Conservation (phyloP, 2,329 filamentous ascomycete genomes). For the Aspergillus carbonarius region DNA sequence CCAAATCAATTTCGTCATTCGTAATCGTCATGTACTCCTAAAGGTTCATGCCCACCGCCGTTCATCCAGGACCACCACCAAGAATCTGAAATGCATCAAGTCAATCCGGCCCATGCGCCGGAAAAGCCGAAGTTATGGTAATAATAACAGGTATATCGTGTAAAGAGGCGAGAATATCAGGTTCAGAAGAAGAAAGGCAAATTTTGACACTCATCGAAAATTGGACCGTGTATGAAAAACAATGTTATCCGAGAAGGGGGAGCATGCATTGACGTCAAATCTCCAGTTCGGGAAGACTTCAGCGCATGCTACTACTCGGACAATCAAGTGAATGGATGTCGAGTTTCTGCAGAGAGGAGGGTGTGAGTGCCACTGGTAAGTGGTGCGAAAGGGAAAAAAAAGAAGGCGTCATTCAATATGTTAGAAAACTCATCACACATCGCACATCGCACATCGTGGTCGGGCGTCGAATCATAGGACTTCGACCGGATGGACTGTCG, state of each 20-base stretch:
- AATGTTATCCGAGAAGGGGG: not conserved
- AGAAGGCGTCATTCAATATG: not conserved
- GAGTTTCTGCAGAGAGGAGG: not conserved
- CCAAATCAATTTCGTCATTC: conserved; percentile 1
- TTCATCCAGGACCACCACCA: not conserved
- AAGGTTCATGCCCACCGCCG: not conserved
- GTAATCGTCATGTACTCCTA: conserved; percentile 4
- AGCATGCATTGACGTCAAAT: not conserved
- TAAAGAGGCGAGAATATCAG: not conserved
- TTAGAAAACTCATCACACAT: not conserved
- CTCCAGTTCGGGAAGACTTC: not conserved
- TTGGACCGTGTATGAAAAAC: not conserved
- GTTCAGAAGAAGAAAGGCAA: not conserved
- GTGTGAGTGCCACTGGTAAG: not conserved
- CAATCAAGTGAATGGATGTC: not conserved
- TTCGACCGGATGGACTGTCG: conserved; percentile 17
- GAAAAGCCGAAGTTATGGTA: not conserved
- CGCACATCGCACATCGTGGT: not conserved
- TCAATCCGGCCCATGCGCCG: not conserved
- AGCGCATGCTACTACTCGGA: not conserved
- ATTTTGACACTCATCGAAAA: not conserved
- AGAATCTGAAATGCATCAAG: not conserved
- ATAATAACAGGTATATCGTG: not conserved
- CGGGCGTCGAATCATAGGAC: not conserved
- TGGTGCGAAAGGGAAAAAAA: not conserved